Evolutionary conservation across 1,284 basidiomycete species (phyloP).

Genomic region (Schizopora paradoxa): DNA sequence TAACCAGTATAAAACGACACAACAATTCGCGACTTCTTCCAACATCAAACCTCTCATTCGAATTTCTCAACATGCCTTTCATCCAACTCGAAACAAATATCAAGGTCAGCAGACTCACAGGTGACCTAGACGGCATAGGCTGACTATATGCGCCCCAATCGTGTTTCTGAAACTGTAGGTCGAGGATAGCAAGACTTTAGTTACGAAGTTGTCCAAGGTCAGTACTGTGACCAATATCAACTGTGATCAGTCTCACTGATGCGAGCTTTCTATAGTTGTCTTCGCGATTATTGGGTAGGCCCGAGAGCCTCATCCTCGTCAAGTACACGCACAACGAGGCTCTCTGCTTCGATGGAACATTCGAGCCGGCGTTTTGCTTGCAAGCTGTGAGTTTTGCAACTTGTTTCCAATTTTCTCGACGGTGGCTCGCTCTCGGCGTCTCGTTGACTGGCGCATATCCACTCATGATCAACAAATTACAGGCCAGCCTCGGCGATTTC

Average conservation of each 20-base stretch:
- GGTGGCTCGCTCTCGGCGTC: too few species aligned
- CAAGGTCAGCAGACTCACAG: too few species aligned
- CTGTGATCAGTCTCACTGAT: neutral
- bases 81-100: conserved; percentile 56
- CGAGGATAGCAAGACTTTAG: conserved; percentile 46
- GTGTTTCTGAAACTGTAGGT: conserved; percentile 38
- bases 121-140: neutral
- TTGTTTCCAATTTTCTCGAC: too few species aligned
- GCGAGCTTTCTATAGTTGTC: conserved; percentile 35
- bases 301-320: conserved; percentile 46
- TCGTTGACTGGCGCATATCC: too few species aligned
- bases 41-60: too few species aligned
- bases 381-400: conserved; percentile 51
- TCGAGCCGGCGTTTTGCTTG: conserved; percentile 59
- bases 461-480: too few species aligned
- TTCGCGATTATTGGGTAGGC: conserved; percentile 47
- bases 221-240: conserved; percentile 8
- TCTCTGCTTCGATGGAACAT: conserved; percentile 52
- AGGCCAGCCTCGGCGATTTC: too few species aligned
- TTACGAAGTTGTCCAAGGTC: conserved; percentile 59
- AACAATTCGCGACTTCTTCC: too few species aligned
- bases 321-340: conserved; percentile 50
- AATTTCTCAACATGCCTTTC: conserved; percentile 53
- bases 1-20: too few species aligned
- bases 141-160: neutral